These are phyloP conservation scores for Litsea cubeba DNA, from an alignment of 164 flowering plant species.

Conservation along the genomic window DNA sequence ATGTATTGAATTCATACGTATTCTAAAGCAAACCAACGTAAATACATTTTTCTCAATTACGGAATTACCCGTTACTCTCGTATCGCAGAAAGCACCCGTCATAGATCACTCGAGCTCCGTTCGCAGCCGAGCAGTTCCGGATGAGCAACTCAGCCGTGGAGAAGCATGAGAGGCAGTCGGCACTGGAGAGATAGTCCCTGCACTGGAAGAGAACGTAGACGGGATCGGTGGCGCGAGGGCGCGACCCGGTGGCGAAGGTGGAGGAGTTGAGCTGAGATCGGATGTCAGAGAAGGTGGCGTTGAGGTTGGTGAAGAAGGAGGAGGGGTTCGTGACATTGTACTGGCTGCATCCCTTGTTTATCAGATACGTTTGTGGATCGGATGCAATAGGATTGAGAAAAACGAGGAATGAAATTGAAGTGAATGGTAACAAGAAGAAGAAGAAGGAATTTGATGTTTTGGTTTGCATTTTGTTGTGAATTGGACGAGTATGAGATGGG, in stretches of 20 bases:
- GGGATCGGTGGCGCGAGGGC: slow-evolving; percentile 22
- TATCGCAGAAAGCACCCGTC: slow-evolving; percentile 57
- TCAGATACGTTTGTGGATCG: slow-evolving; percentile 14
- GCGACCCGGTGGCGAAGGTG: slow-evolving; percentile 34
- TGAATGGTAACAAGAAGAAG: neutral
- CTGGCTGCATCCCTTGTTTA: slow-evolving; percentile 22
- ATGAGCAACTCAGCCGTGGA: slow-evolving; percentile 24
- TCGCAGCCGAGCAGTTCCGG: slow-evolving; percentile 36
- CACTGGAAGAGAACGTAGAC: slow-evolving; percentile 43
- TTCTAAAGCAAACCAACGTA: too few species aligned
- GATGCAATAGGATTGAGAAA: neutral
- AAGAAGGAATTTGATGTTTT: neutral
- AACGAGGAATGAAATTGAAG: neutral
- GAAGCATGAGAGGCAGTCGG: slow-evolving; percentile 38
- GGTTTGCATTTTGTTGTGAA: neutral
- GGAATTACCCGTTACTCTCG: slow-evolving; percentile 28
- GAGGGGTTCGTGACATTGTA: slow-evolving; percentile 16
- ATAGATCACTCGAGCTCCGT: slow-evolving; percentile 43
- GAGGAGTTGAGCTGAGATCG: slow-evolving; percentile 4
- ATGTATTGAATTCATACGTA: too few species aligned
- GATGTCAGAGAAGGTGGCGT: slow-evolving; percentile 10
- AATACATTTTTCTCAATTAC: too few species aligned
- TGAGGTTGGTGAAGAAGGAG: slow-evolving; percentile 9
- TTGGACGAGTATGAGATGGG: too few species aligned
- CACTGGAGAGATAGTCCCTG: slow-evolving; percentile 29